Percentiles rank a stretch among this genome's conserved stretches.
phyloP scores from a whole-genome alignment of 257 asterid genomes.

The Gentiana dahurica region DNA sequence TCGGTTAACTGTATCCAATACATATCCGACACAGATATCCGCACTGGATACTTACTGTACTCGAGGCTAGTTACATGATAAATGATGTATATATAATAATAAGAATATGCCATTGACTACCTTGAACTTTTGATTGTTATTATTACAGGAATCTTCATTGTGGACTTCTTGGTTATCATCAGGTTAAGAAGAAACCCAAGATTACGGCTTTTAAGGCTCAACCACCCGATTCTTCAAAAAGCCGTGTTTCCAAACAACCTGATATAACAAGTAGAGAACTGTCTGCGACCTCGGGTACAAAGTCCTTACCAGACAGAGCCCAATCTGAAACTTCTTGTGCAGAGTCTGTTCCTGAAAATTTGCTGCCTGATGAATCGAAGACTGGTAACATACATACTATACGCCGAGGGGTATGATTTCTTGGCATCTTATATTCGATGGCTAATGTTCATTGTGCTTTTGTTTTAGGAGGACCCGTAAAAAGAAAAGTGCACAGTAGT shows the following conservation, averaged over 20 bases:
- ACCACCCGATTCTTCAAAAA: slow-evolving; percentile 17
- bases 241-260: slow-evolving; percentile 33
- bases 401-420: slow-evolving; percentile 4
- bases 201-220: slow-evolving; percentile 17
- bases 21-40: neutral
- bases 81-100: too few relatives aligned
- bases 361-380: slow-evolving; percentile 16
- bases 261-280: slow-evolving; percentile 28
- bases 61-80: too few relatives aligned
- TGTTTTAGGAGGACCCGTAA: slow-evolving; percentile 26
- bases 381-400: neutral
- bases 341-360: slow-evolving; percentile 10
- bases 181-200: slow-evolving; percentile 24
- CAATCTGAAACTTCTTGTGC: neutral
- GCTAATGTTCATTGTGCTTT: slow-evolving; percentile 1
- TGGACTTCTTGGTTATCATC: slow-evolving; percentile 61
- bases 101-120: neutral
- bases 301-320: slow-evolving; percentile 23
- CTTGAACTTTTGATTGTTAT: neutral
- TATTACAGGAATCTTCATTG: slow-evolving; percentile 39
- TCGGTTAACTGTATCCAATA: too few relatives aligned
- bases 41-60: too few relatives aligned
- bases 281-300: slow-evolving; percentile 21
- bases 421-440: neutral
- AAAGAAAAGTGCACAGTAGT: slow-evolving; percentile 41